phyloP scores from a whole-genome alignment of 1,284 basidiomycete species.

The Malassezia psittaci region DNA sequence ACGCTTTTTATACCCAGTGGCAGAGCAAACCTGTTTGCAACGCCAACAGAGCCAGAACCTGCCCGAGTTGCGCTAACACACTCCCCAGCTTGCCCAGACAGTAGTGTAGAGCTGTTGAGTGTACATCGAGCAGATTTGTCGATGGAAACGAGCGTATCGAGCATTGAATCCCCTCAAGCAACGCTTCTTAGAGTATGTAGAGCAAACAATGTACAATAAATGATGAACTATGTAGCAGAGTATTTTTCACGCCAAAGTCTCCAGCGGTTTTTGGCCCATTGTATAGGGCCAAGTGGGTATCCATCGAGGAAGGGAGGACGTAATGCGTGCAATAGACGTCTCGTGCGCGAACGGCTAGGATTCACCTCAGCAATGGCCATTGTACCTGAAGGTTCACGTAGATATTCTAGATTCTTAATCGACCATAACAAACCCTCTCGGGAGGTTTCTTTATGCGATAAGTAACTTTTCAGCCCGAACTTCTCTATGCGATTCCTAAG shows the following conservation, averaged over 20 bases:
- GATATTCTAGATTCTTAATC: slow-evolving; percentile 10
- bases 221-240: no score
- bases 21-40: background rate
- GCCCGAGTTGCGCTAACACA: background rate
- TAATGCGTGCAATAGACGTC: slow-evolving; percentile 33
- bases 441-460: slow-evolving; percentile 41
- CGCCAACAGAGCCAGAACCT: background rate
- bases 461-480: slow-evolving; percentile 43
- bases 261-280: slow-evolving; percentile 33
- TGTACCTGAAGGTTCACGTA: background rate
- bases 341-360: slow-evolving; percentile 5
- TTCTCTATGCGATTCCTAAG: slow-evolving; percentile 41
- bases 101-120: background rate
- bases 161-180: background rate
- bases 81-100: background rate
- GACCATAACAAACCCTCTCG: slow-evolving; percentile 34
- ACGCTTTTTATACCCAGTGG: no score
- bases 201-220: background rate
- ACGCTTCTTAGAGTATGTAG: background rate
- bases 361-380: no score
- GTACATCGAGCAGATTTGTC: background rate
- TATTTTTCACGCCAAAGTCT: background rate
- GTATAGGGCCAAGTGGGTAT: slow-evolving; percentile 32
- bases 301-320: slow-evolving; percentile 45
- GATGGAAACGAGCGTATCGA: background rate